Evolutionary conservation across 257 asterid genomes (phyloP), one percentile per base, ranked within the genome.

Genomic region (Solanum peruvianum): DNA sequence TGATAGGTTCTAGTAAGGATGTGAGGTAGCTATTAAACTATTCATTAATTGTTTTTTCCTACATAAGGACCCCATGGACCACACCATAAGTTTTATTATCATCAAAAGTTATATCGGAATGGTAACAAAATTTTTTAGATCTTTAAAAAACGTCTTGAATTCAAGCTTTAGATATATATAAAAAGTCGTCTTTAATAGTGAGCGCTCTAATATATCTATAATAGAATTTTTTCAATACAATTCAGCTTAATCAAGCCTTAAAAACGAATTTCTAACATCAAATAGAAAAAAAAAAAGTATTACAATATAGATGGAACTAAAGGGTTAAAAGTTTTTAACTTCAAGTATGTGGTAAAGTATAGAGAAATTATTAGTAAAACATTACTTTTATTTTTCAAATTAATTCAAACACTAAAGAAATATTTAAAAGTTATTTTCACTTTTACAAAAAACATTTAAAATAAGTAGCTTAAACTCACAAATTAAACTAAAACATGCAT

Each of bases 181-280:
- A 3, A 25, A 20, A 21, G 0, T 3, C 2, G 1, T 58, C 0
- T 20, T 58, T 58, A 20, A 20, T 20, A 58, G 25, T 7, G 0
- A 58, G 1, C 5, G 5, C 25, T 52, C 4, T 6, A 52, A 52
- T 58, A 20, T 56, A 20, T 0, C 4, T 1, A 0, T 2, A 16
- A 0, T 52, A 1, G 0, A 6, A 16, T 6, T 2, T 16, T 35
- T 52, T 6, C 62, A 52, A 52, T 16, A 16, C 62, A 52, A 6
- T 16, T 52, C 2, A 52, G 6, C 10, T 16, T 52, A 52, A 16
- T 16, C 21, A 6, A 10, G 10, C 2, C 4, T 52, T 52, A 16
- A 52, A 52, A 16, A 45, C 1, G 0, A 16, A 52, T 6, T 52
- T 9, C 9, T 16, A 52, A 52, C 4, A 16, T 52, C 62, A 52